phyloP scores from a whole-genome alignment of 2,329 filamentous ascomycete genomes.

The Aspergillus sp. region DNA sequence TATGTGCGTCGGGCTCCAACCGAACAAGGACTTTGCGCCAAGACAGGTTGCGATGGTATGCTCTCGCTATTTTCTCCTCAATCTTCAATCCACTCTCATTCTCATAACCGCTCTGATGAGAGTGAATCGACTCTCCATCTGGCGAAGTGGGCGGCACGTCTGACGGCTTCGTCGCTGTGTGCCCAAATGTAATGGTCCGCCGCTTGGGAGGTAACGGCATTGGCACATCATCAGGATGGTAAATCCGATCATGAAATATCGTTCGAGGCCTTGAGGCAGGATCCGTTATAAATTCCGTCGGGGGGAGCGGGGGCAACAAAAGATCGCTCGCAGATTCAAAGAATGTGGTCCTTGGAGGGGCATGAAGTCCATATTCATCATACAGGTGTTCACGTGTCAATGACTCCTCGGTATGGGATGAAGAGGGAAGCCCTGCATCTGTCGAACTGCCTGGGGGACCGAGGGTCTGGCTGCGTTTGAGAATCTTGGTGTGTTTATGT shows the following conservation, averaged over 20 bases:
- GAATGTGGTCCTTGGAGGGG: constrained; percentile 86
- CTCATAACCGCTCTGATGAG: constrained; percentile 12
- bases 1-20: constrained; percentile 94
- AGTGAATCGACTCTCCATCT: constrained; percentile 12
- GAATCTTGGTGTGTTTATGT: constrained; percentile 59
- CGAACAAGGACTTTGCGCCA: constrained; percentile 98
- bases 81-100: constrained; percentile 67
- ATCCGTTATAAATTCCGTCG: constrained; percentile 77
- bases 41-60: constrained; percentile 85
- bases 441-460: constrained; percentile 25
- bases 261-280: constrained; percentile 78
- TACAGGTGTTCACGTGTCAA: constrained; percentile 53
- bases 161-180: constrained; percentile 18
- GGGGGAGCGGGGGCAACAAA: constrained; percentile 83
- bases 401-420: constrained; percentile 12
- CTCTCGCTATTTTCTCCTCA: constrained; percentile 95
- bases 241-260: constrained; percentile 96
- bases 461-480: constrained; percentile 75
- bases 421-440: background rate
- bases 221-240: constrained; percentile 90
- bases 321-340: constrained; percentile 94
- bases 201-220: constrained; percentile 60
- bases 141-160: constrained; percentile 8
- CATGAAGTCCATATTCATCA: constrained; percentile 54
- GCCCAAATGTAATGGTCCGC: constrained; percentile 39